Percentiles rank a stretch among this genome's conserved stretches.
phyloP scores from a whole-genome alignment of 305 asterid genomes.

The Salvia sclarea region DNA sequence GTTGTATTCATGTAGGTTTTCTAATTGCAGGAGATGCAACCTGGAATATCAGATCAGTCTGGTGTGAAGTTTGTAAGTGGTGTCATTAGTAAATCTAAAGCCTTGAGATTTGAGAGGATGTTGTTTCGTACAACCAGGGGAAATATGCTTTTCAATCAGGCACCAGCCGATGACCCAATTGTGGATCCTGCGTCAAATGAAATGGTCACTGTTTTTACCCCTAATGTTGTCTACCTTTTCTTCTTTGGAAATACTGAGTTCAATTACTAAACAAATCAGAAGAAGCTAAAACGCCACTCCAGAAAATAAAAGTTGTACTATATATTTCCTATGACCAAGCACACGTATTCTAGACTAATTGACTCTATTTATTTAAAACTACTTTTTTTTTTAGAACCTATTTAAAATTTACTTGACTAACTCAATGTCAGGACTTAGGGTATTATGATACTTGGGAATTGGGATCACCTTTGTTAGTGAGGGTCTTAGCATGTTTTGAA shows the following conservation, averaged over 20 bases:
- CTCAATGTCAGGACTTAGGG: slow-evolving; percentile 2
- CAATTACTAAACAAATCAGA: neutral
- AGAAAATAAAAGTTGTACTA: neutral
- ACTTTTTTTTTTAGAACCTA: no score
- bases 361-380: neutral
- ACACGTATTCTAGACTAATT: neutral
- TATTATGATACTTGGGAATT: slow-evolving; percentile 13
- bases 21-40: slow-evolving; percentile 69
- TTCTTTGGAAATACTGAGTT: slow-evolving; percentile 9
- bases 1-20: slow-evolving; percentile 33
- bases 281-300: slow-evolving; percentile 16
- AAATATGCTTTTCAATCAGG: slow-evolving; percentile 96
- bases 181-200: slow-evolving; percentile 85
- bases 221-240: slow-evolving; percentile 4
- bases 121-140: slow-evolving; percentile 98
- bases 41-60: slow-evolving; percentile 71
- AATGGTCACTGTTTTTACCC: slow-evolving; percentile 49
- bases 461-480: slow-evolving; percentile 25
- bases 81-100: slow-evolving; percentile 71
- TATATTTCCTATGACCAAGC: neutral
- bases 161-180: slow-evolving; percentile 78
- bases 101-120: slow-evolving; percentile 86
- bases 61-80: slow-evolving; percentile 89
- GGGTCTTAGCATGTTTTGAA: slow-evolving; percentile 22
- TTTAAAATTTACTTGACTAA: neutral